These are phyloP conservation scores for Diaporthe aspalathi DNA, from an alignment of 2,329 filamentous ascomycete species.

Conservation along the genomic window DNA sequence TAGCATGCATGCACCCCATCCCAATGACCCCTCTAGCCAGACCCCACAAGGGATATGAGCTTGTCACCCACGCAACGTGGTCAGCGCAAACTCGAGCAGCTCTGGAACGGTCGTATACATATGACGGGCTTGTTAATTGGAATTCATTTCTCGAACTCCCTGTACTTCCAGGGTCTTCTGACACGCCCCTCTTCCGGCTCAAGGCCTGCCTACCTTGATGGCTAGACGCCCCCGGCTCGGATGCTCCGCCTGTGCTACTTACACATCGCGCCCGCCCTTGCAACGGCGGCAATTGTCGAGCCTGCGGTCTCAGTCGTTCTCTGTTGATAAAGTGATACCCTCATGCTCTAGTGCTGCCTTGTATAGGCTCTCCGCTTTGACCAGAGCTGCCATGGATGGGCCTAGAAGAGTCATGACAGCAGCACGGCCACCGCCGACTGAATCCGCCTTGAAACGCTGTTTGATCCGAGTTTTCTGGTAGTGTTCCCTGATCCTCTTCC, in stretches of 20 bases:
- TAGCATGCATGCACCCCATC: background rate
- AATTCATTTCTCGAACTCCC: background rate
- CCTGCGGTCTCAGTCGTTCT: constrained; percentile 31
- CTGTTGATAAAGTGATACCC: constrained; percentile 49
- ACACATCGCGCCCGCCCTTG: background rate
- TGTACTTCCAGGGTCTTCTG: background rate
- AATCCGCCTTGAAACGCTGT: constrained; percentile 74
- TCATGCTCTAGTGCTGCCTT: constrained; percentile 76
- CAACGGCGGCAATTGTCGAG: background rate
- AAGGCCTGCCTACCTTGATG: background rate
- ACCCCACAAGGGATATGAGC: background rate
- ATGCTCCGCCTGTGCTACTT: background rate
- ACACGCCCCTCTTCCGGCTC: too few species aligned
- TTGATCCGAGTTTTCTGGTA: constrained; percentile 80
- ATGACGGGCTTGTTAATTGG: background rate
- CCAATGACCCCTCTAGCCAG: background rate
- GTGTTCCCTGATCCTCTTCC: constrained; percentile 76
- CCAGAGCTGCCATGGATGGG: constrained; percentile 77
- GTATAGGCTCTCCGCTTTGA: constrained; percentile 78
- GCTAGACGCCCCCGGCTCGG: background rate
- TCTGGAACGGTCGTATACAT: background rate
- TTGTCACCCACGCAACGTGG: background rate
- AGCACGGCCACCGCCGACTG: constrained; percentile 78
- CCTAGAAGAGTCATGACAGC: constrained; percentile 82
- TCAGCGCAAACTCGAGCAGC: background rate